A percentile compares a stretch with the other conserved stretches of the same genome.
phyloP scores from a whole-genome alignment of 2,329 filamentous ascomycete species.

The Fusarium albidum region DNA sequence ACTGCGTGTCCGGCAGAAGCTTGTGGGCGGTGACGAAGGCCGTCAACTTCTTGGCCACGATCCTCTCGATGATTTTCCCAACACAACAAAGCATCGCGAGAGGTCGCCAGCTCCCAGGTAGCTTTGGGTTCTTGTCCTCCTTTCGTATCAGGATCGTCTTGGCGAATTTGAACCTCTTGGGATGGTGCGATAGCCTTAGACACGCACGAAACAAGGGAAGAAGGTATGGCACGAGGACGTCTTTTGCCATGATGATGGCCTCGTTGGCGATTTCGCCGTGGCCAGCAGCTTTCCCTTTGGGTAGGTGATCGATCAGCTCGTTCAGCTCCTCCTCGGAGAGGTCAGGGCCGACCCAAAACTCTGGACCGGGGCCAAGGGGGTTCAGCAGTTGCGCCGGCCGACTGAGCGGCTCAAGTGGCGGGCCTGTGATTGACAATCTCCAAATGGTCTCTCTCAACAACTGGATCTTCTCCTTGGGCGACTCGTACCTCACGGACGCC shows the following conservation, averaged over 20 bases:
- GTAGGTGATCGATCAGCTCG: too few relatives aligned
- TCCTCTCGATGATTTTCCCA: slow-evolving; percentile 13
- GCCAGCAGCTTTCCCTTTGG: slow-evolving; percentile 3
- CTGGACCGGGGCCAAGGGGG: too few relatives aligned
- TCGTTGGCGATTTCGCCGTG: slow-evolving; percentile 12
- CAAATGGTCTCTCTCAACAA: too few relatives aligned
- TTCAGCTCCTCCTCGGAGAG: too few relatives aligned
- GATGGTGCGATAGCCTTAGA: background rate
- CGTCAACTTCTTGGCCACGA: background rate
- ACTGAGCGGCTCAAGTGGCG: too few relatives aligned
- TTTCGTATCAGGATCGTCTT: slow-evolving; percentile 8
- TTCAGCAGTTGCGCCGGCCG: too few relatives aligned
- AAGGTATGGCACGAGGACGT: background rate
- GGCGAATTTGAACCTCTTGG: background rate
- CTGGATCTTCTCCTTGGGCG: too few relatives aligned
- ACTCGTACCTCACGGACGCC: too few relatives aligned
- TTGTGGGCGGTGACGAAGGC: background rate
- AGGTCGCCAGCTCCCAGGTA: slow-evolving; percentile 4
- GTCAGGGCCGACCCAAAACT: too few relatives aligned
- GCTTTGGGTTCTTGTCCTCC: background rate
- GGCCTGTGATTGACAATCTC: too few relatives aligned
- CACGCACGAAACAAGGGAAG: background rate
- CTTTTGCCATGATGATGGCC: background rate
- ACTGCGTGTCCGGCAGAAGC: slow-evolving; percentile 2
- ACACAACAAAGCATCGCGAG: slow-evolving; percentile 6